Base-by-base conservation (phyloP, 805 yeast species). In the Monosporozyma siamensis region DNA sequence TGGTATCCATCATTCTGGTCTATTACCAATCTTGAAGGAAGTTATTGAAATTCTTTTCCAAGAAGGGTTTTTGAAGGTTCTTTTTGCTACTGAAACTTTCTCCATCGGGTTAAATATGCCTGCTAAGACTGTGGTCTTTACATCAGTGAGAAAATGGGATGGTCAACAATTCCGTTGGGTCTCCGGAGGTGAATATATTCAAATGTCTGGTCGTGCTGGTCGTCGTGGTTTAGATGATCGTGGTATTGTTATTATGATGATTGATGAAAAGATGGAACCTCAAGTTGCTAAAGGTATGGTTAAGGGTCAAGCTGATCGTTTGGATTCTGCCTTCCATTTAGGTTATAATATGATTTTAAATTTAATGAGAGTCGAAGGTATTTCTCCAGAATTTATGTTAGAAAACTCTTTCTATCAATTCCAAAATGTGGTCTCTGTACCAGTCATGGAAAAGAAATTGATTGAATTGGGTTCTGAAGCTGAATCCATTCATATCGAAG, bases 131-230 rank as follows among this genome's bases (percentile, higher is more conserved):
- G 99, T 92, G 36, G 98, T 92, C 2, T 92, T 92, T 64, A 92
- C 98, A 0, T 85, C 90, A 26, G 98, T 92, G 17, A 78, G 98
- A 60, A 92, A 92, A 63, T 92, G 97, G 95, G 99, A 92, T 67
- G 98, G 98, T 54, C 79, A 77, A 48, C 95, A 90, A 15, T 88
- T 90, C 72, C 80, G 99, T 66, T 92, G 98, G 98, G 97, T 92
- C 25, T 85, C 95, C 44, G 98, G 98, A 46, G 99, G 99, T 70
- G 99, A 92, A 67, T 92, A 92, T 66, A 92, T 92, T 59, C 99
- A 92, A 68, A 92, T 92, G 99, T 86, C 96, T 36, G 99, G 99
- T 51, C 80, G 99, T 66, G 99, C 99, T 18, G 99, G 99, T 54
- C 89, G 98, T 72, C 85, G 98, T 74, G 99, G 99, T 59, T 75